These are phyloP conservation scores for Petunia axillaris DNA, from an alignment of 257 asterid species.

Conservation along the genomic window DNA sequence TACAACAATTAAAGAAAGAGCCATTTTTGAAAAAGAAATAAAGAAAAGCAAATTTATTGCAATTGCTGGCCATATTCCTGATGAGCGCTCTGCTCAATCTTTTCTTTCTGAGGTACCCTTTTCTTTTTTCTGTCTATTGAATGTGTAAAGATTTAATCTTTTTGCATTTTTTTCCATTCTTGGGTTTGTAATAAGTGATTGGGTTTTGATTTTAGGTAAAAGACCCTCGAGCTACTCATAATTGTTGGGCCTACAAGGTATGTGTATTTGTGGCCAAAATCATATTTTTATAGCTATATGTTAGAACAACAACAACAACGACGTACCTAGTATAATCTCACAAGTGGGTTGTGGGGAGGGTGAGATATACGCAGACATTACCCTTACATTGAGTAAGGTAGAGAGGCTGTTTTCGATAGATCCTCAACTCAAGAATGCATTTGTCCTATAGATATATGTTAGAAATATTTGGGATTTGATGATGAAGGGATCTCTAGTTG, in stretches of 20 bases:
- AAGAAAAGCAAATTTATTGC: slow-evolving; percentile 93
- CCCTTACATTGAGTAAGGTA: too few relatives aligned
- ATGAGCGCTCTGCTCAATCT: slow-evolving; percentile 67
- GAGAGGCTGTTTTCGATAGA: too few relatives aligned
- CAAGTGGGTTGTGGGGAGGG: too few relatives aligned
- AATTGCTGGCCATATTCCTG: slow-evolving; percentile 71
- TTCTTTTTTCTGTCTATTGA: not conserved
- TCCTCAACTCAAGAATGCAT: too few relatives aligned
- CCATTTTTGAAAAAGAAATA: slow-evolving; percentile 63
- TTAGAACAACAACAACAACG: too few relatives aligned
- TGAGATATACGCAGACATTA: too few relatives aligned
- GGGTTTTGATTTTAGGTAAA: slow-evolving; percentile 54
- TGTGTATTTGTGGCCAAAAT: slow-evolving; percentile 30
- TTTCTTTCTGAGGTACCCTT: slow-evolving; percentile 71
- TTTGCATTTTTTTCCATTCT: not conserved
- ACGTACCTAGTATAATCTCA: too few relatives aligned
- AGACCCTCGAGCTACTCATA: slow-evolving; percentile 88
- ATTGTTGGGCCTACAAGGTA: slow-evolving; percentile 98
- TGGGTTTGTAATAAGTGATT: slow-evolving; percentile 9
- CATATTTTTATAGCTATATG: not conserved
- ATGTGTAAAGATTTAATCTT: not conserved
- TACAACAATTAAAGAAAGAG: slow-evolving; percentile 70
- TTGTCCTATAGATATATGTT: not conserved
- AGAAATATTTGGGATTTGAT: not conserved
- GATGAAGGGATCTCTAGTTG: not conserved